These are phyloP conservation scores for Silene conica DNA, from an alignment of 148 eudicot species.

Conservation along the genomic window DNA sequence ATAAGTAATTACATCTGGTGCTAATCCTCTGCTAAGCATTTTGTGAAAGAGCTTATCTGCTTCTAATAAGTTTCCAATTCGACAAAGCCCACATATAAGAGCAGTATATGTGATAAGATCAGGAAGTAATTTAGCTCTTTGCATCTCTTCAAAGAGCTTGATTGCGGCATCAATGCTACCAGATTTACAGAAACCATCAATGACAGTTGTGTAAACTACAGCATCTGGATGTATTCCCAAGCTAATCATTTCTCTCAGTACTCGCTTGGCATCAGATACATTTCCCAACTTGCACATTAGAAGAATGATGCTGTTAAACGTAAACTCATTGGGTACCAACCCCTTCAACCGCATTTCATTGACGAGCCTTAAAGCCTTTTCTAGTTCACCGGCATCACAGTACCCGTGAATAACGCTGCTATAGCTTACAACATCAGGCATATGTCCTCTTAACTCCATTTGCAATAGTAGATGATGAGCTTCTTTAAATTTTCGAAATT, in stretches of 20 bases:
- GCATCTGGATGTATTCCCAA: conserved; percentile 54
- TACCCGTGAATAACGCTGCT: conserved; percentile 72
- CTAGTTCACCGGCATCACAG: conserved; percentile 51
- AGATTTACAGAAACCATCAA: conserved; percentile 70
- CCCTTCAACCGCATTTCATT: conserved; percentile 63
- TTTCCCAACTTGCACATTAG: conserved; percentile 62
- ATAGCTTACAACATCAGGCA: conserved; percentile 76
- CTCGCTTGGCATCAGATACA: conserved; percentile 59
- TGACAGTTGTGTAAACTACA: conserved; percentile 71
- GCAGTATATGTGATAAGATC: conserved; percentile 66
- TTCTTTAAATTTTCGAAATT: conserved; percentile 57
- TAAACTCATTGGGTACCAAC: conserved; percentile 63
- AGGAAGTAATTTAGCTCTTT: conserved; percentile 38
- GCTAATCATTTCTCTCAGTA: conserved; percentile 65
- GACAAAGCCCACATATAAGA: conserved; percentile 59
- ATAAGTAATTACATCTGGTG: conserved; percentile 69
- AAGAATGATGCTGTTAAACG: conserved; percentile 61
- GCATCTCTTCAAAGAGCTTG: conserved; percentile 65
- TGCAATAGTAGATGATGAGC: conserved; percentile 68
- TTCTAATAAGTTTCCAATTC: conserved; percentile 51
- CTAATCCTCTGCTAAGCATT: conserved; percentile 54
- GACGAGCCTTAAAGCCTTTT: conserved; percentile 41
- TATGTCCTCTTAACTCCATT: conserved; percentile 66
- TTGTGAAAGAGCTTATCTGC: conserved; percentile 61
- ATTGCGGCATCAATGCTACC: conserved; percentile 53